Evolutionary conservation across 495 filamentous ascomycete genomes (phyloP).

Genomic region (Hypoxylon perforatum): DNA sequence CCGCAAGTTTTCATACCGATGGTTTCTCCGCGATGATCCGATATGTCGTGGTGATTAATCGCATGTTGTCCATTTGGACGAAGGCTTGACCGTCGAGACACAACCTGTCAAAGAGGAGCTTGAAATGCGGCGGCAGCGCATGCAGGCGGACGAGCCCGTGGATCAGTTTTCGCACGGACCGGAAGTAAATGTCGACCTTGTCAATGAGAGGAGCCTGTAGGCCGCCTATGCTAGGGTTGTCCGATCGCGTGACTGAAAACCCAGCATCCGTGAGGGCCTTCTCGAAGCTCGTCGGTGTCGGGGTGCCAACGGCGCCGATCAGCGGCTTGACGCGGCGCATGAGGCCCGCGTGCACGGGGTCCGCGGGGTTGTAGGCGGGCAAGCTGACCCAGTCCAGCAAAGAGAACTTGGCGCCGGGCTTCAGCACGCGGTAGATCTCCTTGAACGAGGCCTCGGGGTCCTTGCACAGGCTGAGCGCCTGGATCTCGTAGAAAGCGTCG

Average conservation of each 20-base stretch:
- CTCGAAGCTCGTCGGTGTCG: conserved; percentile 65
- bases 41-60: conserved; percentile 69
- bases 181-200: conserved; percentile 70
- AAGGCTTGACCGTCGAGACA: conserved; percentile 71
- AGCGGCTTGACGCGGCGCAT: conserved; percentile 72
- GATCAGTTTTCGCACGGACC: conserved; percentile 64
- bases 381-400: conserved; percentile 70
- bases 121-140: conserved; percentile 68
- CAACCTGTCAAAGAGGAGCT: conserved; percentile 70
- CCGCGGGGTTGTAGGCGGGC: conserved; percentile 64
- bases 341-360: conserved; percentile 64
- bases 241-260: conserved; percentile 63
- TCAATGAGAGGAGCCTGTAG: conserved; percentile 70
- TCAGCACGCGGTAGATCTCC: conserved; percentile 67
- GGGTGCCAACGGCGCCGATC: conserved; percentile 72
- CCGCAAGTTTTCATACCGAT: conserved; percentile 23
- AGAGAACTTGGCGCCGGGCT: conserved; percentile 67
- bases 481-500: conserved; percentile 74
- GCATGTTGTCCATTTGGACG: conserved; percentile 71
- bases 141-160: conserved; percentile 63
- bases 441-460: conserved; percentile 62
- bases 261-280: conserved; percentile 63
- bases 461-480: conserved; percentile 70
- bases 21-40: conserved; percentile 72
- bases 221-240: conserved; percentile 68